Conservation (phyloP, 768 basidiomycete genomes). For the Termitomyces sp. region DNA sequence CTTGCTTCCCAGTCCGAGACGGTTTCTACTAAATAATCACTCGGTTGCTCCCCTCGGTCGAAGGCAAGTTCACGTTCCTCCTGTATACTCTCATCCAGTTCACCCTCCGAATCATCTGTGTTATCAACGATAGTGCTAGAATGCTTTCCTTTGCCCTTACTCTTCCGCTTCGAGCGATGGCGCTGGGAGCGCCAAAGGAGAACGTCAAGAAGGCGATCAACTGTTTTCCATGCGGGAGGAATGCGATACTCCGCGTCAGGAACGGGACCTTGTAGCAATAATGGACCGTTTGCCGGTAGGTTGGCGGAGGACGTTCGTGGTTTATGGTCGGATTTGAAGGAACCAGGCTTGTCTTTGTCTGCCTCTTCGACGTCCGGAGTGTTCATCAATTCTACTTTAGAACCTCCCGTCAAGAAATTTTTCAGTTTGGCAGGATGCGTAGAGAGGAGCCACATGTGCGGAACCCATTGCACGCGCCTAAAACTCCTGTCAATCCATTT, state of each 20-base stretch:
- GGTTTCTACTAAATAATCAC: conserved; percentile 48
- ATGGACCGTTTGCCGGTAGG: conserved; percentile 21
- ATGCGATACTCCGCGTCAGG: conserved; percentile 73
- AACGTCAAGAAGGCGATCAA: conserved; percentile 90
- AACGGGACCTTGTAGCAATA: conserved; percentile 36
- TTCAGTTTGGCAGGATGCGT: conserved; percentile 66
- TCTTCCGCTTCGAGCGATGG: conserved; percentile 19
- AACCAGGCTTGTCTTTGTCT: conserved; percentile 22
- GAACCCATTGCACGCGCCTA: conserved; percentile 81
- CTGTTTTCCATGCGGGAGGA: conserved; percentile 78
- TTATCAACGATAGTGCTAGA: conserved; percentile 12
- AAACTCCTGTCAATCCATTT: conserved; percentile 86
- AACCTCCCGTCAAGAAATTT: conserved; percentile 69
- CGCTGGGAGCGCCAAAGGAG: conserved; percentile 52
- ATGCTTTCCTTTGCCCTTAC: conserved; percentile 22
- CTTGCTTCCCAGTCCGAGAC: conserved; percentile 59
- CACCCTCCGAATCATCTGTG: conserved; percentile 26
- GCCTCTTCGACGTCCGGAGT: conserved; percentile 31
- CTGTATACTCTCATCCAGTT: conserved; percentile 26
- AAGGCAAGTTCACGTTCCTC: conserved; percentile 39
- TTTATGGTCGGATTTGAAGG: conserved; percentile 41
- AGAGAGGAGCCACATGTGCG: conserved; percentile 85
- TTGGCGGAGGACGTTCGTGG: conserved; percentile 32
- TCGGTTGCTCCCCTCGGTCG: conserved; percentile 63
- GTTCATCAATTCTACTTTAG: conserved; percentile 63